Conservation (phyloP, 306 rosid species). For the Vicia villosa region DNA sequence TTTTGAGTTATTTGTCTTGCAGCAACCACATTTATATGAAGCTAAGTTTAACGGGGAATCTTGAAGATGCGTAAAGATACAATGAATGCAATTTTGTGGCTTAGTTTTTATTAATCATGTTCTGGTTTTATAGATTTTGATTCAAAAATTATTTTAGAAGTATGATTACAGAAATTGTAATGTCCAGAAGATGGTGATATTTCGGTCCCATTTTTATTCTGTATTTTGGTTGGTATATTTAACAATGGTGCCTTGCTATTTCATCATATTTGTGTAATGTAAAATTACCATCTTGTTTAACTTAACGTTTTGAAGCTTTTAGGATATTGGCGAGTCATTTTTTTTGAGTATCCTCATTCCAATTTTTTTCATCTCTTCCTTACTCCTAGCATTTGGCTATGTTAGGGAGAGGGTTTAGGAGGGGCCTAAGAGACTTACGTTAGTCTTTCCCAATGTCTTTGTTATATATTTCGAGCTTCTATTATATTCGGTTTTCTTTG, state of each 20-base stretch:
- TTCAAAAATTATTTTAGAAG: slow-evolving; percentile 39
- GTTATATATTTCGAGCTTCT: too few relatives aligned
- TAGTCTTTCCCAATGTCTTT: too few relatives aligned
- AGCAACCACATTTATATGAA: slow-evolving; percentile 80
- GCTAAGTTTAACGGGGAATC: slow-evolving; percentile 69
- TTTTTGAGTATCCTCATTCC: too few relatives aligned
- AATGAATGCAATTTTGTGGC: slow-evolving; percentile 29
- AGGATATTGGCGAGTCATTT: background rate
- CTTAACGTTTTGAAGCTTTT: background rate
- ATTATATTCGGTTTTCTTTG: too few relatives aligned
- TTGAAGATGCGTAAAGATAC: slow-evolving; percentile 44
- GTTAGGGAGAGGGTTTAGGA: too few relatives aligned
- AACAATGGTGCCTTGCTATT: slow-evolving; percentile 1
- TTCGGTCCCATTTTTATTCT: slow-evolving; percentile 8
- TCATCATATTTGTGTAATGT: slow-evolving; percentile 12
- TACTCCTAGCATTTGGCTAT: too few relatives aligned
- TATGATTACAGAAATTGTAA: slow-evolving; percentile 37
- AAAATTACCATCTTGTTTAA: background rate
- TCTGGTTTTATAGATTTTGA: slow-evolving; percentile 41
- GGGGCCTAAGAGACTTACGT: too few relatives aligned
- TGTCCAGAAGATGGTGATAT: slow-evolving; percentile 5
- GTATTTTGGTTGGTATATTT: slow-evolving; percentile 29
- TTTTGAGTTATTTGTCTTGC: slow-evolving; percentile 43
- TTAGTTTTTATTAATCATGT: slow-evolving; percentile 29
- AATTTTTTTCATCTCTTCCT: too few relatives aligned